phyloP scores from a whole-genome alignment of 345 rosid genomes.

The Gossypium mustelinum region DNA sequence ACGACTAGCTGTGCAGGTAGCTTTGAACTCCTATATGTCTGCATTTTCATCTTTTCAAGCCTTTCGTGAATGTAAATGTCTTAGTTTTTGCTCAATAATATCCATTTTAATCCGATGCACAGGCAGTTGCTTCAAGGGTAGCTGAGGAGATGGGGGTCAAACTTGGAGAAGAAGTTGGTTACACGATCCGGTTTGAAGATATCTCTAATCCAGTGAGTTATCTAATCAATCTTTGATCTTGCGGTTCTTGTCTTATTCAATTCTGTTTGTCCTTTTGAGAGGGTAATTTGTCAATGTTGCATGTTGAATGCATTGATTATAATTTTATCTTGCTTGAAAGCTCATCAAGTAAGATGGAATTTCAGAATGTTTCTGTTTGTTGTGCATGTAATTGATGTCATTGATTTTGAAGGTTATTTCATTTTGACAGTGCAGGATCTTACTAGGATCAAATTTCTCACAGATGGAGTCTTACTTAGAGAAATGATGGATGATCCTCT shows the following conservation, averaged over 20 bases:
- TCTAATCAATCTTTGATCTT: slow-evolving; percentile 10
- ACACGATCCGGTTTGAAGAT: slow-evolving; percentile 89
- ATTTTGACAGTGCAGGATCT: slow-evolving; percentile 56
- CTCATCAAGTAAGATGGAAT: not conserved
- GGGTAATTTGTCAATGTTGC: not conserved
- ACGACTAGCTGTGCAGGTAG: slow-evolving; percentile 90
- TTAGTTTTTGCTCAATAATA: not conserved
- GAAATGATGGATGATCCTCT: slow-evolving; percentile 99
- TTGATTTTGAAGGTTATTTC: slow-evolving; percentile 14
- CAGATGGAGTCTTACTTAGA: slow-evolving; percentile 88
- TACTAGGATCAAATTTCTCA: slow-evolving; percentile 81
- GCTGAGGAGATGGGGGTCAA: slow-evolving; percentile 95
- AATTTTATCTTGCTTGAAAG: not conserved
- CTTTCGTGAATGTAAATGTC: not conserved
- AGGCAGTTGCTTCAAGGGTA: slow-evolving; percentile 95
- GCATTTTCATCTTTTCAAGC: not conserved
- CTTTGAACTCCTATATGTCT: not conserved
- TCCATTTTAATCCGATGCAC: slow-evolving; percentile 11
- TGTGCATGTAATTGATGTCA: not conserved
- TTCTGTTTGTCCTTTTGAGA: slow-evolving; percentile 6
- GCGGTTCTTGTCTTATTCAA: not conserved
- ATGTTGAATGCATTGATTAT: slow-evolving; percentile 4
- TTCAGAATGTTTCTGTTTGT: not conserved
- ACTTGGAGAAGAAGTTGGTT: slow-evolving; percentile 96
- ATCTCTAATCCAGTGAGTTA: slow-evolving; percentile 62